Percentiles rank a stretch among this genome's conserved stretches.
Evolutionary conservation across 345 rosid species (phyloP).

Genomic region (Kandelia obovata): DNA sequence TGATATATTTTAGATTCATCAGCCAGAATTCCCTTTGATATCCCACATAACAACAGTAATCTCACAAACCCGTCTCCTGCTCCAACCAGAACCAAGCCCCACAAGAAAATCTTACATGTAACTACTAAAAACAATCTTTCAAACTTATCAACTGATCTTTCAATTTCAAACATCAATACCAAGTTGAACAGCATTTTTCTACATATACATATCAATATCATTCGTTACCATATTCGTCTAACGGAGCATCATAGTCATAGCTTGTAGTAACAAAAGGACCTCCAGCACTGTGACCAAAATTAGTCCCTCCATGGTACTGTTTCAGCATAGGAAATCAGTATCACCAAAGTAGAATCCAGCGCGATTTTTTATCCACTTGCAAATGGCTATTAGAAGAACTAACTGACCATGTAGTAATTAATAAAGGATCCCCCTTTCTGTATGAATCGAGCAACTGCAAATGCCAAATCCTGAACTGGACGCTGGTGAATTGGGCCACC

Average conservation of each 20-base stretch:
- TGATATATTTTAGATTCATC: too few relatives aligned
- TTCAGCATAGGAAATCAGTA: conserved; percentile 19
- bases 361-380: neutral
- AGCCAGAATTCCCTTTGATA: neutral
- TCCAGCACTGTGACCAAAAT: conserved; percentile 96
- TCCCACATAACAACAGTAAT: neutral
- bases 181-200: neutral
- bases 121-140: neutral
- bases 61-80: neutral
- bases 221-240: conserved; percentile 90
- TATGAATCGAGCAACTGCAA: conserved; percentile 87
- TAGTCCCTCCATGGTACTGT: conserved; percentile 99
- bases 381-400: neutral
- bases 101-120: neutral
- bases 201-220: neutral
- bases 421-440: conserved; percentile 97
- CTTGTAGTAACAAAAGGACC: conserved; percentile 98
- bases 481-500: conserved; percentile 92
- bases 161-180: neutral
- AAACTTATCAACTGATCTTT: neutral
- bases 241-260: conserved; percentile 94
- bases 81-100: too few relatives aligned
- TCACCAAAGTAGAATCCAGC: neutral
- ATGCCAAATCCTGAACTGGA: conserved; percentile 98
- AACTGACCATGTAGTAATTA: conserved; percentile 89